Evolutionary conservation across 768 basidiomycete species (phyloP), one percentile per base, ranked within the genome.

Genomic region (Fomitopsis serialis): DNA sequence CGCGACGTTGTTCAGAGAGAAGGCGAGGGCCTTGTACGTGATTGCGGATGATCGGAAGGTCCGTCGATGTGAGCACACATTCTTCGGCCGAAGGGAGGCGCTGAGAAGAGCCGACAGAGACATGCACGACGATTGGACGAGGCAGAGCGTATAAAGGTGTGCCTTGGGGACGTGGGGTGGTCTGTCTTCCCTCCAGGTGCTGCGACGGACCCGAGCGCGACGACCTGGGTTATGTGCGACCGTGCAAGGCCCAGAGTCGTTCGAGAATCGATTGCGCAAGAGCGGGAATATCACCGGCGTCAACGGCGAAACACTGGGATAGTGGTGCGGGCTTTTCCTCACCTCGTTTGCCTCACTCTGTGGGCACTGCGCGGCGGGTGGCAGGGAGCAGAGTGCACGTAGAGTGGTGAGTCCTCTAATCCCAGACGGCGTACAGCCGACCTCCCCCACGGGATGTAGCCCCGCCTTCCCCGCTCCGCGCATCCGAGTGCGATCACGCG

Each of bases 1-100:
- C 37, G 72, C 72, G 29, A 73, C 58, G 42, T 72, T 65, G 57
- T 75, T 78, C 44, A 82, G 74, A 50, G 63, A 59, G 55, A 64
- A 64, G 9, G 84, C 77, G 6, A 80, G 59, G 3, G 82, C 78
- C 54, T 73, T 76, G 45, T 63, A 63, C 2, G 66, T 53, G 29
- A 62, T 54, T 1, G 66, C 54, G 36, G 73, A 70, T 49, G 68
- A 54, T n/a, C 61, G 60, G 49, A 70, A 63, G 15, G 50, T 40
- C 61, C 63, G 63, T 54, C 55, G 66, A 64, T 46, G 63, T 46
- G 9, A 25, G 50, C 50, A 42, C 23, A 51, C 40, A 17, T 12
- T 17, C 35, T 51, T 51, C 50, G 50, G 50, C 50, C 50, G 50
- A 50, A 27, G 4, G 42, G 32, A 35, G 50, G 40, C 35, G 36